Conservation (phyloP, 352 stramenopile species). For the Phytophthora nicotianae region DNA sequence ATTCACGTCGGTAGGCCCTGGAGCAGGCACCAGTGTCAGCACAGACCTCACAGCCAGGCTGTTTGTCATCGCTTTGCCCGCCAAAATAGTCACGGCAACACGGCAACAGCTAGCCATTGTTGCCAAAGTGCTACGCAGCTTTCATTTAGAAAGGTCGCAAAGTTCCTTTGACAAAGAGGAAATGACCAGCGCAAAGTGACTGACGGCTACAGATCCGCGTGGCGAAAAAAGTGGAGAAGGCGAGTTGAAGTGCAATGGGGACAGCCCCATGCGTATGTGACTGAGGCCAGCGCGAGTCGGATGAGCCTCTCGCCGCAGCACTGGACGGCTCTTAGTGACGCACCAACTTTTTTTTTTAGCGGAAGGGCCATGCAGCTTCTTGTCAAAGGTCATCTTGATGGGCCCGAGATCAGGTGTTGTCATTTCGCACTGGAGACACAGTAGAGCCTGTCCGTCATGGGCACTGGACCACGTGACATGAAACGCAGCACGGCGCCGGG, state of each 20-base stretch:
- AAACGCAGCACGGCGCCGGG: slow-evolving; percentile 10
- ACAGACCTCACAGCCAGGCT: slow-evolving; percentile 57
- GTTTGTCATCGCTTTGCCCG: slow-evolving; percentile 21
- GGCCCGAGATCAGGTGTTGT: slow-evolving; percentile 31
- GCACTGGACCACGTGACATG: slow-evolving; percentile 28
- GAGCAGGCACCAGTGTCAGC: slow-evolving; percentile 49
- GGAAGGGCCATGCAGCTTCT: slow-evolving; percentile 2
- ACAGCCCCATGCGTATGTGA: slow-evolving; percentile 19
- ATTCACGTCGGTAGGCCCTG: slow-evolving; percentile 35
- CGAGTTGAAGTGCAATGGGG: slow-evolving; percentile 2
- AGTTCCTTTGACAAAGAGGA: background rate
- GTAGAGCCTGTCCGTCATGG: slow-evolving; percentile 15
- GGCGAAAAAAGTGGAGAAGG: background rate
- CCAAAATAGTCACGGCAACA: background rate
- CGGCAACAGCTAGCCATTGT: slow-evolving; percentile 1
- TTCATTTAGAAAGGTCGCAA: background rate
- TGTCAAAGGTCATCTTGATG: slow-evolving; percentile 17
- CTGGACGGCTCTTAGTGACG: background rate
- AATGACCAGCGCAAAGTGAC: background rate
- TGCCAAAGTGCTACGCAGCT: background rate
- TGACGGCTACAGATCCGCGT: background rate
- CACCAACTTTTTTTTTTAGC: slow-evolving; percentile 8
- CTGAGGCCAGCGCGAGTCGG: slow-evolving; percentile 4
- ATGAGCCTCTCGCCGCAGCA: background rate
- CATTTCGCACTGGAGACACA: slow-evolving; percentile 22